Evolutionary conservation across 2,329 filamentous ascomycete species (phyloP), one percentile per base, ranked within the genome.

Genomic region (Hypoxylon sp.): DNA sequence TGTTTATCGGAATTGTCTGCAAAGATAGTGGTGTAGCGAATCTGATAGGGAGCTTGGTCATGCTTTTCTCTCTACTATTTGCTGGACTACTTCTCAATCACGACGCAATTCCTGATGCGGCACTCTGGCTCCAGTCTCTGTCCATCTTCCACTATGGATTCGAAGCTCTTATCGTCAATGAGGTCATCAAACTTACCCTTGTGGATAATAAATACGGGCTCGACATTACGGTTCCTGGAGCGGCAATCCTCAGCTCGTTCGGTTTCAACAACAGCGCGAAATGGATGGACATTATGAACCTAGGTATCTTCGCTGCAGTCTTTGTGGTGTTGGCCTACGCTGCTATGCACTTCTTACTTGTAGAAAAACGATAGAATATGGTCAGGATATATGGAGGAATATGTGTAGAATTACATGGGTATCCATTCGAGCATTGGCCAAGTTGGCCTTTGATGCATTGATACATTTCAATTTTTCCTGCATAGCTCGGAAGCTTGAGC

Each of bases 121-220:
- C 95, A 1, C 81, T 94, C 69, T 99, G 96, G 96, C 82, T 99
- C 56, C 96, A 99, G 84, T 89, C 88, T 82, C 83, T 99, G 8
- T 98, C 94, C 1, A 99, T 99, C 70, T 99, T 99, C 87, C 96
- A 99, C 79, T 99, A 97, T 78, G 95, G 92, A 4, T 98, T 98
- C 75, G 96, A 99, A 84, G 92, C 93, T 1, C 87, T 99, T 13
- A 97, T 98, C 70, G 96, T 99, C 74, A 99, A 98, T 77, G 96
- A 99, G 82, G 97, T 98, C 51, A 90, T 94, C 26, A 93, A 94
- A 75, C 85, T 99, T 47, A 95, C 92, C 0, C 87, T 99, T 26
- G 89, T 97, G 46, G 96, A 99, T 79, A 91, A 96, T 80, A 97
- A 98, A 81, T 98, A 97, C 72, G 96, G 96, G 5, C 88, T 99